Base-by-base conservation (phyloP, 306 rosid species). In the Inga laurina region DNA sequence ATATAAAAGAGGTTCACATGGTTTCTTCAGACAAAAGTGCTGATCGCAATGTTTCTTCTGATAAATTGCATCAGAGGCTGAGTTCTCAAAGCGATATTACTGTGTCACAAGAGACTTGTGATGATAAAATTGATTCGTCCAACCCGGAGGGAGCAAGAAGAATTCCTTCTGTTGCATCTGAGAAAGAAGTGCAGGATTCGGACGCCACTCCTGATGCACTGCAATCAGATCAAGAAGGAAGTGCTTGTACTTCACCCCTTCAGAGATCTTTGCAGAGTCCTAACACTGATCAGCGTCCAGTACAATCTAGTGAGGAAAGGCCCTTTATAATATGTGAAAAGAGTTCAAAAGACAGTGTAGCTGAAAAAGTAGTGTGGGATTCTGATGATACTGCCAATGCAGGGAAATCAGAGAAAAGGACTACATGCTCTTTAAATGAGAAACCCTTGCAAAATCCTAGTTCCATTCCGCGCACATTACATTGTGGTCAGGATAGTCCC, bases 21-120 rank as follows among this genome's bases (percentile, higher is more conserved):
- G 92, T 93, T 90, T 90, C 94, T 56, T 82, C 85, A 12, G 90
- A 90, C 85, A 84, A 88, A 87, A 83, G 71, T 82, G 89, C 81
- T 8, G 84, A 76, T 71, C 88, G 82, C 74, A 89, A 82, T 67
- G 84, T 79, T 77, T 82, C 89, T 87, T 86, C 92, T 77, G 97
- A 84, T 81, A 73, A 83, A 79, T 80, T 52, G 85, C 90, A 73
- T 74, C 88, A 88, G 82, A 82, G 56, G 78, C 74, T 39, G 80
- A 84, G 85, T 79, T 75, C 88, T 78, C 86, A 61, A 75, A 79
- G 85, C 39, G 90, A 77, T 85, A 71, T 52, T 24, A 75, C 80
- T 48, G 78, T 75, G 34, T 86, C 91, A 67, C 75, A 86, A 70
- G 88, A 72, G 81, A 81, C 66, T 52, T 84, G 75, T 62, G 83